phyloP scores from a whole-genome alignment of 2,329 filamentous ascomycete genomes.

The Colletotrichum sp. region DNA sequence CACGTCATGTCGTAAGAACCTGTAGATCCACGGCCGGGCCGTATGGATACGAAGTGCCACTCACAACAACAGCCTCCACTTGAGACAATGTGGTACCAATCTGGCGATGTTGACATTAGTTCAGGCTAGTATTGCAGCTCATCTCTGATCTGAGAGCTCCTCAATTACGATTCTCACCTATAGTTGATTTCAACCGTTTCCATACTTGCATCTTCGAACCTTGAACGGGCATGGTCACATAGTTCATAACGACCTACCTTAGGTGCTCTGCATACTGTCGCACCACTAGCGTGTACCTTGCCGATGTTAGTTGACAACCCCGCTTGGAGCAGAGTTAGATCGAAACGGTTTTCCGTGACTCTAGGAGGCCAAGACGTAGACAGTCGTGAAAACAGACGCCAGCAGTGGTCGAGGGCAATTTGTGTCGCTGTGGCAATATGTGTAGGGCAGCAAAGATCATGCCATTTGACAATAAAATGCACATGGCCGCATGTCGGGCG shows the following conservation, averaged over 20 bases:
- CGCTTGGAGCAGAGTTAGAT: neutral
- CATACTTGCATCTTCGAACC: neutral
- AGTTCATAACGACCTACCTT: rapidly evolving
- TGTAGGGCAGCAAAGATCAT: neutral
- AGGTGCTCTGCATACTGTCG: neutral
- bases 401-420: neutral
- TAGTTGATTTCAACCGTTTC: rapidly evolving
- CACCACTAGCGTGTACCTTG: neutral
- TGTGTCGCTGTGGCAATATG: neutral
- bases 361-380: neutral
- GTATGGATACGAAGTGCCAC: neutral
- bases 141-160: neutral
- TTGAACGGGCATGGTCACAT: neutral
- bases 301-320: too few species aligned
- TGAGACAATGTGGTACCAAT: neutral
- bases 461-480: neutral
- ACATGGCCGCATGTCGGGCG: neutral
- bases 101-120: neutral
- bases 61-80: neutral
- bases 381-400: too few species aligned
- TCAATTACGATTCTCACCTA: neutral
- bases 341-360: neutral
- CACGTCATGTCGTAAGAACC: neutral
- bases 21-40: neutral
- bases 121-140: neutral